Percentiles rank a stretch among this genome's conserved stretches.
phyloP scores from a whole-genome alignment of 108 stramenopile species.

The Aureococcus anophagefferens region DNA sequence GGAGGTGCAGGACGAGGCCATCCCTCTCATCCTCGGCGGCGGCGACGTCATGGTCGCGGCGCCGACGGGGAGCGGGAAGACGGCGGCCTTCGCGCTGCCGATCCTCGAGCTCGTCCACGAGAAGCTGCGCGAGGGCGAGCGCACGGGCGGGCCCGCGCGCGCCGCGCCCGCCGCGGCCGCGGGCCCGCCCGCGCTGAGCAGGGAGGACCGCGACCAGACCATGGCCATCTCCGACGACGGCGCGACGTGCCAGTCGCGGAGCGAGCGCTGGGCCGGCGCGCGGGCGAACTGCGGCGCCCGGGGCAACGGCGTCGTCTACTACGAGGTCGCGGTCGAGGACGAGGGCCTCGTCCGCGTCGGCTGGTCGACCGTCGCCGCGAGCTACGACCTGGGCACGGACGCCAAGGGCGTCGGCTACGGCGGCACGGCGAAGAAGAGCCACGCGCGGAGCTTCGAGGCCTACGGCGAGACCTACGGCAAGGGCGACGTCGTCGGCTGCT shows the following conservation, averaged over 20 bases:
- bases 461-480: conserved; percentile 32
- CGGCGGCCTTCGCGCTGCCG: conserved; percentile 34
- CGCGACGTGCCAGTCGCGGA: not conserved
- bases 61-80: not conserved
- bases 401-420: conserved; percentile 37
- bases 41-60: conserved; percentile 31
- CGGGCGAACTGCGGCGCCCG: conserved; percentile 8
- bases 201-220: not conserved
- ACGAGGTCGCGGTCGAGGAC: conserved; percentile 7
- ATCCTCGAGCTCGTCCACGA: conserved; percentile 33
- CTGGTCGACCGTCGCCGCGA: conserved; percentile 13
- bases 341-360: conserved; percentile 21
- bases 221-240: not conserved
- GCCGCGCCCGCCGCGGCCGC: not conserved
- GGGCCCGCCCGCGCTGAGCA: not conserved
- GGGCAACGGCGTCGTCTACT: conserved; percentile 10
- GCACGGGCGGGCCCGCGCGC: not conserved
- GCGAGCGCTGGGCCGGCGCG: conserved; percentile 3
- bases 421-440: conserved; percentile 40
- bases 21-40: conserved; percentile 35
- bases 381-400: conserved; percentile 34
- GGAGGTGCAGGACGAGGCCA: conserved; percentile 27
- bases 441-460: conserved; percentile 28
- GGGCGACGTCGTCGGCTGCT: conserved; percentile 41
- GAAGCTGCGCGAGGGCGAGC: conserved; percentile 1